These are phyloP conservation scores for Hericium coralloides DNA, from an alignment of 768 basidiomycete species.

Conservation along the genomic window DNA sequence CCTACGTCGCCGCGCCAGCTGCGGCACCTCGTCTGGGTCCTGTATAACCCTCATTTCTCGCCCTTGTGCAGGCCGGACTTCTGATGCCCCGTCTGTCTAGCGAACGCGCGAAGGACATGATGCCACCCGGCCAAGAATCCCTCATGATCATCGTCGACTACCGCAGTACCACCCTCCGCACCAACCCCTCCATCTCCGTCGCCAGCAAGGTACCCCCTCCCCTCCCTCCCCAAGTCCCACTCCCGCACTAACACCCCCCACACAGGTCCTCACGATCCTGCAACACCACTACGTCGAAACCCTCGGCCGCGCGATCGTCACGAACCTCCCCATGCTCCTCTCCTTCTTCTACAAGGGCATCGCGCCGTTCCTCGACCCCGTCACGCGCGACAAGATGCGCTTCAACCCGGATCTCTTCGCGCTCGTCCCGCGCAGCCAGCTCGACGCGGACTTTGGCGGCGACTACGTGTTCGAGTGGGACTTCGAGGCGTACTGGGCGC, in stretches of 20 bases:
- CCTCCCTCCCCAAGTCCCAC: constrained; percentile 75
- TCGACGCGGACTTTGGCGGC: constrained; percentile 81
- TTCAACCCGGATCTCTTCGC: constrained; percentile 81
- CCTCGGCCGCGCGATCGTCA: constrained; percentile 74
- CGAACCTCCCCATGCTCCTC: constrained; percentile 69
- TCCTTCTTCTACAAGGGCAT: constrained; percentile 80
- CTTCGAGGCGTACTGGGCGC: constrained; percentile 67
- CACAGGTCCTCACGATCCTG: constrained; percentile 72
- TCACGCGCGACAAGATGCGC: constrained; percentile 87
- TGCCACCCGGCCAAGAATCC: constrained; percentile 79
- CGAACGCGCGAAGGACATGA: constrained; percentile 83
- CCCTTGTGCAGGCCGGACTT: background rate
- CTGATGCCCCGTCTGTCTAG: constrained; percentile 26
- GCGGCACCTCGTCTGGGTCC: constrained; percentile 76
- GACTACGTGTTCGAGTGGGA: constrained; percentile 69
- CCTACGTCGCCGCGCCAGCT: constrained; percentile 69
- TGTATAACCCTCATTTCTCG: constrained; percentile 29
- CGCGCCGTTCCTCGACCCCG: constrained; percentile 78
- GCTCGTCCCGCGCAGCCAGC: constrained; percentile 63
- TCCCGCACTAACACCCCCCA: constrained; percentile 70
- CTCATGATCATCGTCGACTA: constrained; percentile 83
- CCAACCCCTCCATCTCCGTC: constrained; percentile 76
- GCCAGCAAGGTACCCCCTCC: constrained; percentile 71
- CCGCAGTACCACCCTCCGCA: constrained; percentile 69
- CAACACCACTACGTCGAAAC: constrained; percentile 89